These are phyloP conservation scores for Chrysoporthe puriensis DNA, from an alignment of 2,329 filamentous ascomycete genomes.

Conservation along the genomic window DNA sequence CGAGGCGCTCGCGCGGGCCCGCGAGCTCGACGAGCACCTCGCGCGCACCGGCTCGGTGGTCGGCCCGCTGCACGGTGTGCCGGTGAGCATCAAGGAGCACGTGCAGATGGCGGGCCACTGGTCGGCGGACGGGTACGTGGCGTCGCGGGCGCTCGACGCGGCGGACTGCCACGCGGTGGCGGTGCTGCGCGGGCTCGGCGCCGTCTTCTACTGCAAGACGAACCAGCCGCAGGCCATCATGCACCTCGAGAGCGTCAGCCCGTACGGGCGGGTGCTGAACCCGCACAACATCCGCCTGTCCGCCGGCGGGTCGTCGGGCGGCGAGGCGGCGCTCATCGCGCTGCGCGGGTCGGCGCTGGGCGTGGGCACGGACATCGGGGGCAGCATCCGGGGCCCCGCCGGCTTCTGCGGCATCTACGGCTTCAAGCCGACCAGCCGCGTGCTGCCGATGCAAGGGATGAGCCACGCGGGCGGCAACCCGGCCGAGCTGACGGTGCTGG, in stretches of 20 bases:
- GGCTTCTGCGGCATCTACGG: slow-evolving; percentile 41
- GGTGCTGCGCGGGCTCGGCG: slow-evolving; percentile 60
- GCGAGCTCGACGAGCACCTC: slow-evolving; percentile 46
- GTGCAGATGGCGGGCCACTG: slow-evolving; percentile 58
- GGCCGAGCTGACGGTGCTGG: slow-evolving; percentile 41
- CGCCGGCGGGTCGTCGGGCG: slow-evolving; percentile 68
- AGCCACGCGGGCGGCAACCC: slow-evolving; percentile 30
- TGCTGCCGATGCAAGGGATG: slow-evolving; percentile 36
- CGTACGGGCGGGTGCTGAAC: slow-evolving; percentile 66
- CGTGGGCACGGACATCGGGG: slow-evolving; percentile 48
- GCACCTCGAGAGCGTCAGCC: slow-evolving; percentile 61
- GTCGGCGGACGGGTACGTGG: slow-evolving; percentile 55
- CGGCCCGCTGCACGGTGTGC: slow-evolving; percentile 62
- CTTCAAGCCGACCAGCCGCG: slow-evolving; percentile 33
- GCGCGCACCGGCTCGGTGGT: slow-evolving; percentile 44
- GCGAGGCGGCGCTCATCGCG: slow-evolving; percentile 49
- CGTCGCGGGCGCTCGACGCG: slow-evolving; percentile 52
- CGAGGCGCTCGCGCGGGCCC: slow-evolving; percentile 36
- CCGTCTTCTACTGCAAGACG: slow-evolving; percentile 69
- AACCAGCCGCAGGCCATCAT: slow-evolving; percentile 65
- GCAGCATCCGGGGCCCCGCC: slow-evolving; percentile 45
- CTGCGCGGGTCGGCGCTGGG: slow-evolving; percentile 47
- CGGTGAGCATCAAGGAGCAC: slow-evolving; percentile 60
- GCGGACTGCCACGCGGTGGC: slow-evolving; percentile 60
- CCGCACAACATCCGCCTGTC: slow-evolving; percentile 63